A percentile compares a stretch with the other conserved stretches of the same genome.
Evolutionary conservation across 257 asterid genomes (phyloP).

Genomic region (Echites panduratus): DNA sequence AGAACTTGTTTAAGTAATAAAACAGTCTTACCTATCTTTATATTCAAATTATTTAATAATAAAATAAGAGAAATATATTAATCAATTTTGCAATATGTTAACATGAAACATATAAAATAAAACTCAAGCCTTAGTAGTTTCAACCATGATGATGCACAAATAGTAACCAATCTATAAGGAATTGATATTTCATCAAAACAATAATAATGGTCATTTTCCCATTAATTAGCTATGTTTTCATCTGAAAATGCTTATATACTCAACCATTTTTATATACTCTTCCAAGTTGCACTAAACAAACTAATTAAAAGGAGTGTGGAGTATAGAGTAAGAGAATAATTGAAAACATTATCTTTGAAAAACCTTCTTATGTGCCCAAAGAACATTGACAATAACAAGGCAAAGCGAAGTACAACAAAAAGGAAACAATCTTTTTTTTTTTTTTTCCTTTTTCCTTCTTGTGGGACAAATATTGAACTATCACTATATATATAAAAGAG

Average conservation of each 20-base stretch:
- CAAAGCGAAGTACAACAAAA: conserved; percentile 8
- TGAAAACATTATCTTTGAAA: conserved; percentile 21
- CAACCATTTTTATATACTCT: not conserved
- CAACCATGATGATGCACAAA: conserved; percentile 4
- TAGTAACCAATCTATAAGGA: conserved; percentile 5
- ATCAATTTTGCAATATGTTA: no score
- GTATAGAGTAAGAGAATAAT: not conserved
- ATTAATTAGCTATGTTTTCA: conserved; percentile 1
- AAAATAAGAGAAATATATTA: no score
- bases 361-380: conserved; percentile 21
- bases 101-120: no score
- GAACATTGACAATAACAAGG: conserved; percentile 29
- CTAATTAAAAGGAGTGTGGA: not conserved
- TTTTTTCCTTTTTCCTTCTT: no score
- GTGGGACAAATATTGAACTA: not conserved
- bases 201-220: not conserved
- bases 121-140: conserved; percentile 14
- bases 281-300: conserved; percentile 15
- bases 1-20: no score
- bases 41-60: no score
- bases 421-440: not conserved
- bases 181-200: conserved; percentile 10
- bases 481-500: not conserved
- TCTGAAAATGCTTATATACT: not conserved
- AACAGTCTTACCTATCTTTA: no score